Percentiles rank a stretch among this genome's conserved stretches.
Evolutionary conservation across 192 early-diverging fungal genomes (phyloP).

Genomic region (Coemansia sp.): DNA sequence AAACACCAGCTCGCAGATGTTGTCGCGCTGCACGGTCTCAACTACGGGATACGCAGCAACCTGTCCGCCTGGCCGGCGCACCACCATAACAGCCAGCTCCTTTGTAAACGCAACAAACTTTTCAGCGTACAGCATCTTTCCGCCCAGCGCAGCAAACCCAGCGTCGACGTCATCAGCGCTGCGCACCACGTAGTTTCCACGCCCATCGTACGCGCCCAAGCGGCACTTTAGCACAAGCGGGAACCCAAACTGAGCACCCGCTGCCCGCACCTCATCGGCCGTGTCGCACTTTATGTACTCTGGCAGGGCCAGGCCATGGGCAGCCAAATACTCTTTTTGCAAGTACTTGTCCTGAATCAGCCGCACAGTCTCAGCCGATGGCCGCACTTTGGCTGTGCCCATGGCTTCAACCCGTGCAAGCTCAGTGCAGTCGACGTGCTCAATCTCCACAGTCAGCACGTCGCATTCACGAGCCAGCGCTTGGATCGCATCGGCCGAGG

Average conservation of each 20-base stretch:
- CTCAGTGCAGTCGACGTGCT: slow-evolving; percentile 80
- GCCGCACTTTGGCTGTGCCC: slow-evolving; percentile 66
- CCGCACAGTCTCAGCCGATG: slow-evolving; percentile 74
- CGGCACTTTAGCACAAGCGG: slow-evolving; percentile 96
- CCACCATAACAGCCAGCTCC: slow-evolving; percentile 98
- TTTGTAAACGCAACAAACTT: slow-evolving; percentile 89
- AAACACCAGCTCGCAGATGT: slow-evolving; percentile 93
- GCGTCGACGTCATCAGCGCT: slow-evolving; percentile 62
- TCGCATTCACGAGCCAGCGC: slow-evolving; percentile 71
- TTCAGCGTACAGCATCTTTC: slow-evolving; percentile 85
- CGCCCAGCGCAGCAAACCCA: slow-evolving; percentile 43
- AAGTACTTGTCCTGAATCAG: slow-evolving; percentile 96
- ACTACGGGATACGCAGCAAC: slow-evolving; percentile 88
- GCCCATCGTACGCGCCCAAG: slow-evolving; percentile 92
- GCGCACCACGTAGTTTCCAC: slow-evolving; percentile 89
- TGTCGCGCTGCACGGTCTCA: slow-evolving; percentile 96
- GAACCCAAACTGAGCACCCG: slow-evolving; percentile 73
- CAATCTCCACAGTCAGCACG: slow-evolving; percentile 97
- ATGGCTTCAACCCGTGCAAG: slow-evolving; percentile 59
- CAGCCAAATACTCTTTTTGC: slow-evolving; percentile 80
- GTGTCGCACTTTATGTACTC: slow-evolving; percentile 55
- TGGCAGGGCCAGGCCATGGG: slow-evolving; percentile 65
- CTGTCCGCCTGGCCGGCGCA: slow-evolving; percentile 59
- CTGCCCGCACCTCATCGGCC: slow-evolving; percentile 46
- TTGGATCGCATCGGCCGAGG: slow-evolving; percentile 70